Evolutionary conservation across 176 grass and related monocot species (phyloP), one percentile per base, ranked within the genome.

Genomic region (Hsuehochloa calcarea): DNA sequence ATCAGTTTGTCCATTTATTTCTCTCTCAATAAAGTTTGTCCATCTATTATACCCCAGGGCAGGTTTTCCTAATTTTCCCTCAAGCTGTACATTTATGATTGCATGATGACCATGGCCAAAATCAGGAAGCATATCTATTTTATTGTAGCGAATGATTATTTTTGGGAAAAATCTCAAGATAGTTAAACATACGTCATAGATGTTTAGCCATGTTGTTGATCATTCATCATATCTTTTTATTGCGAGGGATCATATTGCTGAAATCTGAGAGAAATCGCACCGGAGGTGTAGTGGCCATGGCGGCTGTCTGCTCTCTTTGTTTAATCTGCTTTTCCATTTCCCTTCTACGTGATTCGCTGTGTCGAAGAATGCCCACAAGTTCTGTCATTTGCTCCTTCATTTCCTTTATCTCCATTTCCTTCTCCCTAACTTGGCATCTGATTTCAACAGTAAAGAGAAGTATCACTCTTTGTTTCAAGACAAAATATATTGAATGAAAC

Each of bases 331-430:
- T 99, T 65, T 99, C 97, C 62, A 91, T 81, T 78, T 99, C 97
- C 65, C 84, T 94, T 87, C 93, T 94, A 23, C 86, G 74, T 58
- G 91, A 89, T 91, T 99, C 93, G 23, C 93, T 94, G 65, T 91
- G 92, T 77, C 86, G 88, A 77, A 99, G 84, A 89, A 99, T 95
- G 55, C 91, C 84, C 23, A 94, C 84, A 81, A 99, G 90, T 65
- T 94, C 97, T 41, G 89, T 99, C 83, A 94, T 69, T 86, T 99
- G 97, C 77, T 99, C 97, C 83, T 99, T 95, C 80, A 96, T 85
- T 88, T 96, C 93, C 78, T 96, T 94, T 37, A 94, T 90, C 70
- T 99, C 93, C 29, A 87, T 86, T 83, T 99, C 93, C 46, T 87
- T 96, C 72, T 99, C 97, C 66, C 86, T 92, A 73, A 89, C 85